Evolutionary conservation across 1,284 basidiomycete genomes (phyloP).

Genomic region (Trametes polyzona): DNA sequence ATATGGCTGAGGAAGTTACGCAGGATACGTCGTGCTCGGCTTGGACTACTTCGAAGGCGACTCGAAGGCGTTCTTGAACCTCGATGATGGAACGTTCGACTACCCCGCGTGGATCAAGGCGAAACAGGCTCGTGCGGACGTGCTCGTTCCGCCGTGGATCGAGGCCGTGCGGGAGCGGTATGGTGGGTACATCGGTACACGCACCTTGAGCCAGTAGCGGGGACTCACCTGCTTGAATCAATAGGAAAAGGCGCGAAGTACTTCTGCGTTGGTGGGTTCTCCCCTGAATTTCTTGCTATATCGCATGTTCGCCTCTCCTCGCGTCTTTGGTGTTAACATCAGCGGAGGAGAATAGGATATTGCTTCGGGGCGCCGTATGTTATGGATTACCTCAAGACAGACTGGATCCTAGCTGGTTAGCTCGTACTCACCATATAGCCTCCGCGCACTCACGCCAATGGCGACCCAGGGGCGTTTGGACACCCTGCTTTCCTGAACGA

Average conservation of each 20-base stretch:
- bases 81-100: conserved; percentile 45
- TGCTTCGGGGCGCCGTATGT: conserved; percentile 62
- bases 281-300: no score
- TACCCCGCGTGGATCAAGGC: conserved; percentile 44
- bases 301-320: no score
- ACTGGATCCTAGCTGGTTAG: conserved; percentile 50
- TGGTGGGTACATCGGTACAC: no score
- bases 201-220: no score
- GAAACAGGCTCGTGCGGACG: conserved; percentile 39
- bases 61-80: conserved; percentile 40
- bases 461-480: conserved; percentile 52
- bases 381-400: conserved; percentile 46
- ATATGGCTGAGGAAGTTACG: no score
- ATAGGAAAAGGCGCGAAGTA: conserved; percentile 33
- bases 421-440: background rate
- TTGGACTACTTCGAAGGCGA: conserved; percentile 64
- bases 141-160: conserved; percentile 52
- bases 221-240: background rate
- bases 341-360: conserved; percentile 44
- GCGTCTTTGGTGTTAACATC: background rate
- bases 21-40: conserved; percentile 57
- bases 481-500: conserved; percentile 58
- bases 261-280: conserved; percentile 15
- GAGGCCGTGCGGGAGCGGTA: conserved; percentile 49
- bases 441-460: no score